Percentiles rank a stretch among this genome's conserved stretches.
Conservation (phyloP, 2,329 filamentous ascomycete species). For the Penicillium sp. region DNA sequence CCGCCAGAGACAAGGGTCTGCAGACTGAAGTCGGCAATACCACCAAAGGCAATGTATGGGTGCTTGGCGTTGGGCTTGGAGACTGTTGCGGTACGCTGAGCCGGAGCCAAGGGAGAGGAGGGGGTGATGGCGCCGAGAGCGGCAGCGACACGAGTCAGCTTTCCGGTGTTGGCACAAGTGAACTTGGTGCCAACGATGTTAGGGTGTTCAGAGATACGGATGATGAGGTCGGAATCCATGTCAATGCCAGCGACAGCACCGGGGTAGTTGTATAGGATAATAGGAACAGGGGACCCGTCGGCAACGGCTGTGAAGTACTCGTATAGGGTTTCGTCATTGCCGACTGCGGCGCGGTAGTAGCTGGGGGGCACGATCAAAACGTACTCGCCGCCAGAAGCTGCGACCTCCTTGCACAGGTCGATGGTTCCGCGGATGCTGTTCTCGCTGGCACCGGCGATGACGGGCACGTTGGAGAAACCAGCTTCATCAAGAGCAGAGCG, state of each 20-base stretch:
- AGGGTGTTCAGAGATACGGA: conserved; percentile 72
- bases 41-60: conserved; percentile 80
- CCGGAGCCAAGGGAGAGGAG: conserved; percentile 32
- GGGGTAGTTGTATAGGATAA: conserved; percentile 89
- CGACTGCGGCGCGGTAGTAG: conserved; percentile 75
- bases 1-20: conserved; percentile 79
- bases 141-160: conserved; percentile 76
- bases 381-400: conserved; percentile 72
- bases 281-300: conserved; percentile 69
- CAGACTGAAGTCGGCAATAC: conserved; percentile 82
- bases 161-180: conserved; percentile 87
- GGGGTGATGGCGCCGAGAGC: conserved; percentile 71
- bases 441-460: conserved; percentile 79
- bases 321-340: conserved; percentile 67
- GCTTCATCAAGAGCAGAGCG: conserved; percentile 79
- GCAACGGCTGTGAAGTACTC: conserved; percentile 74
- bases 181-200: conserved; percentile 90
- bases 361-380: conserved; percentile 75
- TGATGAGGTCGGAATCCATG: conserved; percentile 83
- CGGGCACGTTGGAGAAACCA: conserved; percentile 70
- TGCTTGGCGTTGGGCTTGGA: conserved; percentile 34
- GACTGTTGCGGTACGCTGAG: conserved; percentile 24
- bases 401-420: conserved; percentile 66
- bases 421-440: conserved; percentile 80
- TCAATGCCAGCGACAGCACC: conserved; percentile 83